A percentile compares a stretch with the other conserved stretches of the same genome.
Evolutionary conservation across 148 eudicot species (phyloP).

Genomic region (Persicaria tinctoria): DNA sequence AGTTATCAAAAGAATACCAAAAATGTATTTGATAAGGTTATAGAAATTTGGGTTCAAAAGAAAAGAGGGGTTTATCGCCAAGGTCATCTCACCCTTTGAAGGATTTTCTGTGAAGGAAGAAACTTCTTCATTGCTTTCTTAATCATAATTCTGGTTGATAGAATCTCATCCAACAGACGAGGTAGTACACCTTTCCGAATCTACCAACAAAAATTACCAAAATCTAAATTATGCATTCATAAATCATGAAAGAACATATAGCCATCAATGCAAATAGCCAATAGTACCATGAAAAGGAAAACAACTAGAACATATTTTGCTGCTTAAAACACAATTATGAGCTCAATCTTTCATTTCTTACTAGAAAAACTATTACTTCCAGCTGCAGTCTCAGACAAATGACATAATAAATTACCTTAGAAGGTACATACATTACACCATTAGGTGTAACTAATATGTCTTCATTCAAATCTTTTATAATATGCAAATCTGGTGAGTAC

Average conservation of each 20-base stretch:
- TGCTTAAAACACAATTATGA: neutral
- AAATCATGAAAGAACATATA: neutral
- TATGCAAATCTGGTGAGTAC: conserved; percentile 50
- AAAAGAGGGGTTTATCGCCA: neutral
- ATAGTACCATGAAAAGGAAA: neutral
- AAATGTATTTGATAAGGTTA: neutral
- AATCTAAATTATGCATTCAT: neutral
- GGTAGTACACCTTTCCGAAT: conserved; percentile 84
- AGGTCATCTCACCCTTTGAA: conserved; percentile 45
- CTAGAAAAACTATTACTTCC: neutral
- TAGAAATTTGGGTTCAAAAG: neutral
- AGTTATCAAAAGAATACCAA: neutral
- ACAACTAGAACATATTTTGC: neutral
- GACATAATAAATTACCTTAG: conserved; percentile 38
- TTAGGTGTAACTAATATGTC: conserved; percentile 78
- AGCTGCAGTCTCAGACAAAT: neutral
- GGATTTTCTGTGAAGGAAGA: conserved; percentile 60
- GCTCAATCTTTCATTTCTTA: neutral
- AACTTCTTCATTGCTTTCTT: conserved; percentile 91
- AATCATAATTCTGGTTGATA: conserved; percentile 91
- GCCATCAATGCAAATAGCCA: neutral
- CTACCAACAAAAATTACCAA: conserved; percentile 18
- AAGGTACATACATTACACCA: conserved; percentile 85
- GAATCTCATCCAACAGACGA: conserved; percentile 83
- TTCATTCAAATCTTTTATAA: conserved; percentile 39